Percentiles rank a stretch among this genome's conserved stretches.
phyloP scores from a whole-genome alignment of 495 filamentous ascomycete species.

The Parachaetomium inaequale region DNA sequence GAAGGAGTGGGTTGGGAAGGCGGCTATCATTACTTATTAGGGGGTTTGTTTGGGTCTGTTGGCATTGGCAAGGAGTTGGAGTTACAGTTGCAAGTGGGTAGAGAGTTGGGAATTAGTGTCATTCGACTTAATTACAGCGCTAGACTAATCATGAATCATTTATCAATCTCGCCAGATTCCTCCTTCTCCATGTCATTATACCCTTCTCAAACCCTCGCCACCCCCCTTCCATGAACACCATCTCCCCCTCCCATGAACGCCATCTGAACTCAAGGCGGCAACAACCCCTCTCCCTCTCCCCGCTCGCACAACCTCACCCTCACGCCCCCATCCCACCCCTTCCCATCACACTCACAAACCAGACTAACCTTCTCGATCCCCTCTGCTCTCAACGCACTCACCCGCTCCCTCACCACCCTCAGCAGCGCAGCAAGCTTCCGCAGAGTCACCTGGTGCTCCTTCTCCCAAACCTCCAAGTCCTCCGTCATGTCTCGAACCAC shows the following conservation, averaged over 20 bases:
- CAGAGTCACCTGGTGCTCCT: conserved; percentile 12
- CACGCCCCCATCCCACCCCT: neutral
- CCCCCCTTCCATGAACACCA: neutral
- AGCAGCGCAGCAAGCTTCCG: conserved; percentile 20
- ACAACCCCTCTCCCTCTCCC: neutral
- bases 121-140: too few species aligned
- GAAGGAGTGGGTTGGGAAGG: conserved; percentile 24
- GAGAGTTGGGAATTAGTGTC: too few species aligned
- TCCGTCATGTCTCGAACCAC: conserved; percentile 8
- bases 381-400: neutral
- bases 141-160: neutral
- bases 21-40: conserved; percentile 27
- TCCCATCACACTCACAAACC: conserved; percentile 20
- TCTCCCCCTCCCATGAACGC: too few species aligned
- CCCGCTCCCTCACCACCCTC: conserved; percentile 10
- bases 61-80: too few species aligned
- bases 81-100: too few species aligned
- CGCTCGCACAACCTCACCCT: conserved; percentile 15
- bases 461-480: conserved; percentile 17
- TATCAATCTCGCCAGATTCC: too few species aligned
- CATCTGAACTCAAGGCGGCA: conserved; percentile 1
- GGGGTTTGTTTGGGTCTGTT: neutral
- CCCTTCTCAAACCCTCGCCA: neutral
- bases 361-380: conserved; percentile 14
- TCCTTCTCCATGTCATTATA: neutral